Percentiles rank a stretch among this genome's conserved stretches.
Evolutionary conservation across 2,329 filamentous ascomycete genomes (phyloP).

Genomic region (Cytospora mali): DNA sequence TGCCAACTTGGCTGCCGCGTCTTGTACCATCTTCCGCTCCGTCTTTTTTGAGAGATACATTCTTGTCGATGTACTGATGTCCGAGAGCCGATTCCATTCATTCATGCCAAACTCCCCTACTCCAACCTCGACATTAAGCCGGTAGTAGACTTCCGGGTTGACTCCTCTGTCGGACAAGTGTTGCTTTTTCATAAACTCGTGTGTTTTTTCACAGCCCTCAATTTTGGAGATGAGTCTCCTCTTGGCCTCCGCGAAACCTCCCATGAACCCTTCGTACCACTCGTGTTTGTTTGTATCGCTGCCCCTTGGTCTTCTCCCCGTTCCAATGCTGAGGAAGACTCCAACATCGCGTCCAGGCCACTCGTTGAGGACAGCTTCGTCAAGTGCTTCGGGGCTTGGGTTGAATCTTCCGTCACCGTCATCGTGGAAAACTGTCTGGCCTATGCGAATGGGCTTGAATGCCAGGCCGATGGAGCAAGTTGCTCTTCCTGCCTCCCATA

Average conservation of each 20-base stretch:
- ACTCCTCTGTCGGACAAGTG: constrained; percentile 77
- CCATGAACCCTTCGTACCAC: constrained; percentile 94
- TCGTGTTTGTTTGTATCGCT: constrained; percentile 72
- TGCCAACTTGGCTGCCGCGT: constrained; percentile 77
- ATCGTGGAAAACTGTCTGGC: constrained; percentile 91
- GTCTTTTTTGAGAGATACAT: constrained; percentile 75
- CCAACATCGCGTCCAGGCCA: constrained; percentile 94
- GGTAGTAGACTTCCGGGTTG: constrained; percentile 88
- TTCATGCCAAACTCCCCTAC: constrained; percentile 99
- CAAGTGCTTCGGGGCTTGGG: constrained; percentile 79
- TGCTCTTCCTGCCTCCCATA: constrained; percentile 97
- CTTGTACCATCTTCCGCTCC: constrained; percentile 76
- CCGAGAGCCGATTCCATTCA: constrained; percentile 90
- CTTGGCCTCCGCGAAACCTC: constrained; percentile 89
- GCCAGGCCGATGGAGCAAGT: constrained; percentile 88
- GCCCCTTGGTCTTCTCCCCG: constrained; percentile 73
- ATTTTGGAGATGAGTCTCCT: constrained; percentile 86
- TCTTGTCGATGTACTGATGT: constrained; percentile 90
- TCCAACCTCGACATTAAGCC: constrained; percentile 94
- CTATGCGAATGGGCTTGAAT: constrained; percentile 94
- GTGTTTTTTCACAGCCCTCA: constrained; percentile 89
- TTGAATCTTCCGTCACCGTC: constrained; percentile 93
- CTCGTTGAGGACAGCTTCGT: constrained; percentile 89
- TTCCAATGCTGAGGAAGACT: constrained; percentile 92
- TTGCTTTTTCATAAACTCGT: constrained; percentile 81